Evolutionary conservation across 345 rosid genomes (phyloP), one percentile per base, ranked within the genome.

Genomic region (Gossypioides kirkii): DNA sequence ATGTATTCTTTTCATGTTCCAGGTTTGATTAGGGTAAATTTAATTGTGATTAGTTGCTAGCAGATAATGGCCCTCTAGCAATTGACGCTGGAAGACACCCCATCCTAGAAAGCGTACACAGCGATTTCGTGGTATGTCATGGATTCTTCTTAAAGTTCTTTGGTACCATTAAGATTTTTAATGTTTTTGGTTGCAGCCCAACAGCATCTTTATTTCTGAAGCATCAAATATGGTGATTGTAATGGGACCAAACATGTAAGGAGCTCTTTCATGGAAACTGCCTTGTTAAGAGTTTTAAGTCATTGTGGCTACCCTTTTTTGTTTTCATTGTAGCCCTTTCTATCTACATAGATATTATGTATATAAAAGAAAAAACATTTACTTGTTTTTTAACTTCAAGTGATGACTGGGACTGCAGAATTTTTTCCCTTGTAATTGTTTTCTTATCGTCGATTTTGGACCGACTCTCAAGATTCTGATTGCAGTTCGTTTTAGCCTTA

Each of bases 31-130:
- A n/a, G 14, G 62, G 32, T 9, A 17, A 32, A 18, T 20, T 63
- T 53, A 22, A 42, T 20, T 2, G 23, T 59, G 45, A 78, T 53
- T 64, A 45, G 23, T 64, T 47, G 52, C 42, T 85, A 70, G 73
- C 83, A 94, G 98, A 85, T 61, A 81, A 79, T 87, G 97, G 98
- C 77, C 98, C 98, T 69, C 77, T 94, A 77, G 98, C 96, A 76
- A 89, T 94, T 76, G 98, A 94, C 79, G 87, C 91, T 71, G 98
- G 98, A 81, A 87, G 98, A 83, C 98, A 94, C 79, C 98, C 98
- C 64, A 87, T 94, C 78, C 85, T 92, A 67, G 98, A 92, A 84
- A 85, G 83, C 89, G 85, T 92, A 80, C 98, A 90, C 88, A 87
- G 72, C 75, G 97, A 92, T 77, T 92, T 86, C 77, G 81, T 92